A percentile compares a stretch with the other conserved stretches of the same genome.
Conservation (phyloP, 495 filamentous ascomycete genomes). For the Annulohypoxylon nitens region DNA sequence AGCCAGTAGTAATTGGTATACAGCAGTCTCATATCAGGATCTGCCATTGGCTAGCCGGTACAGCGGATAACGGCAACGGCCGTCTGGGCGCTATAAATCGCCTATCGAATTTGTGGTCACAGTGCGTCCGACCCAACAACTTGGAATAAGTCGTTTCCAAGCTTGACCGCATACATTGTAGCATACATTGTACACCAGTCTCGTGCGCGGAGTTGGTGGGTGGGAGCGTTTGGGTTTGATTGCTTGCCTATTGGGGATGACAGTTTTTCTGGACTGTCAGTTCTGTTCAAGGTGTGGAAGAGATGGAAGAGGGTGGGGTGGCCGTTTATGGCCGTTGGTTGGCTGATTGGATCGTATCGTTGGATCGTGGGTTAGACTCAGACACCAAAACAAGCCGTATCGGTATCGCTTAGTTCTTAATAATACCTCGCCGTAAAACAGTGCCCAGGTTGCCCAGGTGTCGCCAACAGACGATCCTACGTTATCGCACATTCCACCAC, state of each 20-base stretch:
- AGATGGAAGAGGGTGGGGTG: constrained; percentile 19
- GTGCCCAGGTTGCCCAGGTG: constrained; percentile 17
- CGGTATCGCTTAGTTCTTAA: constrained; percentile 25
- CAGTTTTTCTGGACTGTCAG: constrained; percentile 8
- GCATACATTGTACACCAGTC: constrained; percentile 47
- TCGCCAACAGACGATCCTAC: constrained; percentile 26
- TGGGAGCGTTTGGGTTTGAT: constrained; percentile 34
- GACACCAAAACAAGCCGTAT: constrained; percentile 25
- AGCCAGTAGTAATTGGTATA: not conserved
- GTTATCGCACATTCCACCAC: constrained; percentile 20
- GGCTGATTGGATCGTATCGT: constrained; percentile 12
- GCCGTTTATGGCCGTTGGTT: not conserved
- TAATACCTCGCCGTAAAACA: constrained; percentile 39
- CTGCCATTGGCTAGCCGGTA: constrained; percentile 38
- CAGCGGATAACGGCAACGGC: constrained; percentile 44
- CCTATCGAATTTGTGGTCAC: constrained; percentile 47
- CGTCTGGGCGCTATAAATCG: constrained; percentile 42
- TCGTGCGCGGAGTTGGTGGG: constrained; percentile 47
- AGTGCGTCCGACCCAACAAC: constrained; percentile 53
- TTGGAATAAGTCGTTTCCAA: constrained; percentile 40
- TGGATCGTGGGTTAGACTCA: constrained; percentile 8
- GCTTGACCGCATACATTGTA: constrained; percentile 45
- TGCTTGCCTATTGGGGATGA: constrained; percentile 31
- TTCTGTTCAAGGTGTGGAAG: constrained; percentile 24
- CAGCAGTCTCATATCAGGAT: constrained; percentile 32